Conservation (phyloP, 1,284 basidiomycete species). For the Pseudozyma tsukubaensis region DNA sequence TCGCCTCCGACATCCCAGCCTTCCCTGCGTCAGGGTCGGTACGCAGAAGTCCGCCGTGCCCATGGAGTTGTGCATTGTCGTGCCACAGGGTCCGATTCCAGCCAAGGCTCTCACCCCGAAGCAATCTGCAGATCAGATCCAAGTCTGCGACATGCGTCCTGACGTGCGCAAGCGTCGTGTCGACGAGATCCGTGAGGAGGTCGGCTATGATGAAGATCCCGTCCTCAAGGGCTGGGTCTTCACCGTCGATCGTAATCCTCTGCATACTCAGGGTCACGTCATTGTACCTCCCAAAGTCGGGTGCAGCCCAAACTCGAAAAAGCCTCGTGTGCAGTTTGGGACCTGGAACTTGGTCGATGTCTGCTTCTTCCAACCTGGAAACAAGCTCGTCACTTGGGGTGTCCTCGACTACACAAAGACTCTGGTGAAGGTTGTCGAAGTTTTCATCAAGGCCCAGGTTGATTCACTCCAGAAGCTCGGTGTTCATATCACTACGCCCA, state of each 20-base stretch:
- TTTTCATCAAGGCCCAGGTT: slow-evolving; percentile 27
- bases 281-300: slow-evolving; percentile 64
- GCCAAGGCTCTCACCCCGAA: slow-evolving; percentile 39
- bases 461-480: slow-evolving; percentile 25
- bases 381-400: slow-evolving; percentile 39
- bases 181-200: slow-evolving; percentile 41
- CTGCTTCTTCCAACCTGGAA: slow-evolving; percentile 36
- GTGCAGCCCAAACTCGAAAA: slow-evolving; percentile 49
- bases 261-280: slow-evolving; percentile 67
- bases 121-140: slow-evolving; percentile 50
- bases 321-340: slow-evolving; percentile 67
- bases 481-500: slow-evolving; percentile 20
- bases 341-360: slow-evolving; percentile 53
- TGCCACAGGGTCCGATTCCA: slow-evolving; percentile 42
- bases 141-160: slow-evolving; percentile 32
- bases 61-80: slow-evolving; percentile 48
- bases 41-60: slow-evolving; percentile 37
- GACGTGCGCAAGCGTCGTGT: slow-evolving; percentile 34
- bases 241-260: slow-evolving; percentile 66
- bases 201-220: slow-evolving; percentile 46
- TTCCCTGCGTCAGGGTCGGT: slow-evolving; percentile 49
- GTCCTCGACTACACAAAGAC: slow-evolving; percentile 49
- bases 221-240: slow-evolving; percentile 69
- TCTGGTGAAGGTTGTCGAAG: slow-evolving; percentile 10
- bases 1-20: slow-evolving; percentile 32